Conservation (phyloP, 2,329 filamentous ascomycete genomes). For the Penicillium italicum region DNA sequence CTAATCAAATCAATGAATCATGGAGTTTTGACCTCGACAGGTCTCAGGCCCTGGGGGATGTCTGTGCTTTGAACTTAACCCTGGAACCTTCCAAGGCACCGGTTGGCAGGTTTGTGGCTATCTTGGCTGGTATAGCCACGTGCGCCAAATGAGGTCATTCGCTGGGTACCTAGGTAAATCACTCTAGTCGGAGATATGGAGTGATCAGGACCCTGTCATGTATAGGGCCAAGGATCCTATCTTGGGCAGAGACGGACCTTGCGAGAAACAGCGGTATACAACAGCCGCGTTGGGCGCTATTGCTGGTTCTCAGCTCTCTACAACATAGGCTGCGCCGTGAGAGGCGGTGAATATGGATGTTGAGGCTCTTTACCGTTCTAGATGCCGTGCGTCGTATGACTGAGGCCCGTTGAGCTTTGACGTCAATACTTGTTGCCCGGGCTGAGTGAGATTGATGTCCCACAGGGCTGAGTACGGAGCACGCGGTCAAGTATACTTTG, state of each 20-base stretch:
- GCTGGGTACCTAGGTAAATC: neutral
- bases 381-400: neutral
- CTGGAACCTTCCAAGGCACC: neutral
- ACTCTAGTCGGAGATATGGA: neutral
- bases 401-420: neutral
- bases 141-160: conserved; percentile 6
- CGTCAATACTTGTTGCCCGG: neutral
- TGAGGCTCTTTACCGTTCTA: conserved; percentile 1
- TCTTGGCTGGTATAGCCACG: neutral
- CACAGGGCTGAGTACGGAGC: neutral
- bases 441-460: neutral
- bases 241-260: neutral
- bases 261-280: neutral
- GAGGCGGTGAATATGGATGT: neutral
- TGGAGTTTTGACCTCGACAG: neutral
- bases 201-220: neutral
- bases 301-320: neutral
- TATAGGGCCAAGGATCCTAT: neutral
- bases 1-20: neutral
- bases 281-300: neutral
- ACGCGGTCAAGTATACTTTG: neutral
- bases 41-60: neutral
- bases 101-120: neutral
- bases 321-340: neutral
- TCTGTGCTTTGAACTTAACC: neutral